Conservation (phyloP, 495 filamentous ascomycete genomes). For the Pseudotulostoma volvatum region DNA sequence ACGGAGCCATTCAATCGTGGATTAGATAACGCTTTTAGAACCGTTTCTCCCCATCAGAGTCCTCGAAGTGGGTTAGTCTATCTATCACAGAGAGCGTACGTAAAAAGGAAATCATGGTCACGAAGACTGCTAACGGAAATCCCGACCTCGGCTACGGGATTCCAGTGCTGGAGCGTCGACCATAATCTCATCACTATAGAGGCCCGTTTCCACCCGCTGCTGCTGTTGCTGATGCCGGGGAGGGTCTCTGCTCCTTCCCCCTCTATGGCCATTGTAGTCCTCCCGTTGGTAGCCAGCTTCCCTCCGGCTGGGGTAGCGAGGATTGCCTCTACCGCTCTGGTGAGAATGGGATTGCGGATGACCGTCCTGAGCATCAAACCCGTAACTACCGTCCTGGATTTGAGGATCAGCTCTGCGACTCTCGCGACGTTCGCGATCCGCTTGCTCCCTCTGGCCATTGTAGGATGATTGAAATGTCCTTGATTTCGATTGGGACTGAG, state of each 20-base stretch:
- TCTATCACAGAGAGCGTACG: too few relatives aligned
- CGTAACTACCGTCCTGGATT: conserved; percentile 44
- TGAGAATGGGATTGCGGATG: conserved; percentile 7
- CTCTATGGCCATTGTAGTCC: neutral
- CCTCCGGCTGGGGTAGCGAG: conserved; percentile 4
- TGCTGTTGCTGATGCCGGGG: conserved; percentile 4
- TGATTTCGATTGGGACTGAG: conserved; percentile 11
- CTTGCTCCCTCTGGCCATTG: conserved; percentile 28
- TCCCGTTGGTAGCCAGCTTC: neutral
- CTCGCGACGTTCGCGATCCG: conserved; percentile 28
- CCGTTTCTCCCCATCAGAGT: too few relatives aligned
- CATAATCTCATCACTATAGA: conserved; percentile 32
- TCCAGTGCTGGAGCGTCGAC: conserved; percentile 20
- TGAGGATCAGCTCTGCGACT: conserved; percentile 29
- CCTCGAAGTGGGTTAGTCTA: too few relatives aligned
- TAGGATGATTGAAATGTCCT: too few relatives aligned
- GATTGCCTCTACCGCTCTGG: neutral
- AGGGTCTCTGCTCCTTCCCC: conserved; percentile 4
- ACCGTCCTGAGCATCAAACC: conserved; percentile 33
- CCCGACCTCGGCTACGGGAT: conserved; percentile 10
- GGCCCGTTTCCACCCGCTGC: conserved; percentile 8
- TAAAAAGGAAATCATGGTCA: too few relatives aligned
- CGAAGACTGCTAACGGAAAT: neutral
- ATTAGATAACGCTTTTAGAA: too few relatives aligned
- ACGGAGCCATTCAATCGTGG: too few relatives aligned